Conservation (phyloP, 1,284 basidiomycete species). For the Lignosus rhinocerotis region DNA sequence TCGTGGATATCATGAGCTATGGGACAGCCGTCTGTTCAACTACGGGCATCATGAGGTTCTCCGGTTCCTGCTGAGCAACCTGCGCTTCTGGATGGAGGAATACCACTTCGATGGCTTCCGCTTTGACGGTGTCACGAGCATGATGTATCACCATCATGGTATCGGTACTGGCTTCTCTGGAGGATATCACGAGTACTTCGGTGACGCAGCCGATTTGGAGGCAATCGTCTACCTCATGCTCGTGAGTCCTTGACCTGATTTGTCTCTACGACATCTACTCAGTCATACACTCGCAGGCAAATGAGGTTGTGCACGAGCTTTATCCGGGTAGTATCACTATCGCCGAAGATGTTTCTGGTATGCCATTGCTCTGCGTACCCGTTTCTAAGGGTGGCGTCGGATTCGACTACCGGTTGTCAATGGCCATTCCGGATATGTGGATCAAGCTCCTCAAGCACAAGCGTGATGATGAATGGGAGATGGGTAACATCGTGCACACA, state of each 20-base stretch:
- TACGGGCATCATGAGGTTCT: slow-evolving; percentile 94
- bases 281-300: slow-evolving; percentile 61
- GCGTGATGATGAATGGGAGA: slow-evolving; percentile 86
- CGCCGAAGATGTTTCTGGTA: slow-evolving; percentile 97
- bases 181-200: slow-evolving; percentile 98
- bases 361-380: slow-evolving; percentile 91
- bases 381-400: slow-evolving; percentile 87
- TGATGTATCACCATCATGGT: slow-evolving; percentile 98
- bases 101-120: slow-evolving; percentile 97
- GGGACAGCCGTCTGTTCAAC: slow-evolving; percentile 97
- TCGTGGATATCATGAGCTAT: slow-evolving; percentile 92
- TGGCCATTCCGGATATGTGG: slow-evolving; percentile 99
- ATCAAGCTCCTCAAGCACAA: slow-evolving; percentile 98
- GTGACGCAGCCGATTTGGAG: slow-evolving; percentile 81
- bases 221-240: slow-evolving; percentile 97
- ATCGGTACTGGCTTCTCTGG: slow-evolving; percentile 98
- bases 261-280: not conserved
- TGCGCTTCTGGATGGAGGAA: slow-evolving; percentile 94
- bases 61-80: slow-evolving; percentile 92
- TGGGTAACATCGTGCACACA: slow-evolving; percentile 87
- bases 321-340: slow-evolving; percentile 87
- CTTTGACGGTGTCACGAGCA: slow-evolving; percentile 98
- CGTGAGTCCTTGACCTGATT: slow-evolving; percentile 47
- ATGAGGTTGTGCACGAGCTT: slow-evolving; percentile 83
- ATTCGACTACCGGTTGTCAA: slow-evolving; percentile 96